A percentile compares a stretch with the other conserved stretches of the same genome.
Conservation (phyloP, 2,329 filamentous ascomycete genomes). For the Metarhizium album region DNA sequence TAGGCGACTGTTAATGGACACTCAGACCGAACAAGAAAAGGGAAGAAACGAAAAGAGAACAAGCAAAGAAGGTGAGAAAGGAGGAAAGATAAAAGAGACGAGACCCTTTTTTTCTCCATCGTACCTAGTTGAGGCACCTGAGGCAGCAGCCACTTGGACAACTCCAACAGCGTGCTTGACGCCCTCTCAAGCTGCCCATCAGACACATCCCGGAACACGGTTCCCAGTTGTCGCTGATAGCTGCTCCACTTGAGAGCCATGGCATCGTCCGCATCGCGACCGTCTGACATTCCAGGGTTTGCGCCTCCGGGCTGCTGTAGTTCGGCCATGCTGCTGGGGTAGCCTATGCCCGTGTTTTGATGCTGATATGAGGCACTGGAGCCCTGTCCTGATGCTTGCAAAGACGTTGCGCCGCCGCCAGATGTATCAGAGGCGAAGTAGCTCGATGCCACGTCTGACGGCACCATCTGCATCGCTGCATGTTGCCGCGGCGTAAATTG, state of each 20-base stretch:
- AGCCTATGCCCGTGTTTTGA: slow-evolving; percentile 48
- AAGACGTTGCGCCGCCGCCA: slow-evolving; percentile 41
- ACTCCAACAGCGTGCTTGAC: slow-evolving; percentile 38
- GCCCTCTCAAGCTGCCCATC: slow-evolving; percentile 37
- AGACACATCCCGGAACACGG: slow-evolving; percentile 62
- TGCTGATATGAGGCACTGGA: slow-evolving; percentile 49
- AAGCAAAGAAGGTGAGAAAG: too few relatives aligned
- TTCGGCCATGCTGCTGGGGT: slow-evolving; percentile 34
- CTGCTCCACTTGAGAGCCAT: slow-evolving; percentile 59
- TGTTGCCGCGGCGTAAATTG: slow-evolving; percentile 68
- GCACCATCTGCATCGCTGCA: slow-evolving; percentile 63
- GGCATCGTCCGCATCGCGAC: slow-evolving; percentile 42
- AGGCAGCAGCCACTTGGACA: slow-evolving; percentile 46
- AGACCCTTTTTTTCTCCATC: too few relatives aligned
- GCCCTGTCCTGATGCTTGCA: slow-evolving; percentile 39
- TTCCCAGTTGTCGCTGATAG: slow-evolving; percentile 50
- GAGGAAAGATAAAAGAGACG: too few relatives aligned
- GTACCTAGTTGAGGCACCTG: slow-evolving; percentile 45
- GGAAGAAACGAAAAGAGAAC: too few relatives aligned
- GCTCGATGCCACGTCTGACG: slow-evolving; percentile 43
- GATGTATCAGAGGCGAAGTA: slow-evolving; percentile 48
- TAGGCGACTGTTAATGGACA: slow-evolving; percentile 7
- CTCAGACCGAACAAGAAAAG: too few relatives aligned
- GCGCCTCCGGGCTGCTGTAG: slow-evolving; percentile 17
- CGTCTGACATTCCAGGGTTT: slow-evolving; percentile 34